A percentile compares a stretch with the other conserved stretches of the same genome.
Conservation (phyloP, 495 filamentous ascomycete species). For the Penicillium soppii region DNA sequence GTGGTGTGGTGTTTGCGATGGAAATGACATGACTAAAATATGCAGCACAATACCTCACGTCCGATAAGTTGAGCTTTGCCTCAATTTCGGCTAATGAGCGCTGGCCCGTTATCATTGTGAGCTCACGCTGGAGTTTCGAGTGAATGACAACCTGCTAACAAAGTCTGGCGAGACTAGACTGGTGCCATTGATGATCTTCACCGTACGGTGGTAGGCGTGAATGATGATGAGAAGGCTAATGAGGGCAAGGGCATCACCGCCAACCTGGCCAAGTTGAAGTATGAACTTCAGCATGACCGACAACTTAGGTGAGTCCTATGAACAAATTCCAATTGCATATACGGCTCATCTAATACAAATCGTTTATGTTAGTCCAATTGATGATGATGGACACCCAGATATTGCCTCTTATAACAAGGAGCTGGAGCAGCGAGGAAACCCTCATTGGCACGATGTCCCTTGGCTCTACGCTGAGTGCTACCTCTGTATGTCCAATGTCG, state of each 20-base stretch:
- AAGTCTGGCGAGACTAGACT: conserved; percentile 57
- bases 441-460: conserved; percentile 76
- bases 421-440: conserved; percentile 68
- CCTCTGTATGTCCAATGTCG: conserved; percentile 65
- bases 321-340: no score
- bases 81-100: conserved; percentile 76
- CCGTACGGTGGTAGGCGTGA: conserved; percentile 57
- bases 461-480: conserved; percentile 97
- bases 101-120: conserved; percentile 91
- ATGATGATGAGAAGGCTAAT: conserved; percentile 57
- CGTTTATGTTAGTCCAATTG: conserved; percentile 59
- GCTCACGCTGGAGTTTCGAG: conserved; percentile 14
- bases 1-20: not conserved
- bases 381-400: conserved; percentile 77
- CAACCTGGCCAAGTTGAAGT: conserved; percentile 81
- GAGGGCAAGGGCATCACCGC: conserved; percentile 88
- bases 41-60: conserved; percentile 73
- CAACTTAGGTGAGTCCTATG: conserved; percentile 65
- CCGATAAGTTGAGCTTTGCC: conserved; percentile 83
- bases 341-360: not conserved
- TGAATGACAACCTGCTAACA: conserved; percentile 8
- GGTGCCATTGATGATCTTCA: conserved; percentile 93
- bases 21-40: conserved; percentile 14
- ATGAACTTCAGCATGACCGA: conserved; percentile 91
- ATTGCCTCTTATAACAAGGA: conserved; percentile 84